Evolutionary conservation across 768 basidiomycete genomes (phyloP).

Genomic region (Mycena galopus): DNA sequence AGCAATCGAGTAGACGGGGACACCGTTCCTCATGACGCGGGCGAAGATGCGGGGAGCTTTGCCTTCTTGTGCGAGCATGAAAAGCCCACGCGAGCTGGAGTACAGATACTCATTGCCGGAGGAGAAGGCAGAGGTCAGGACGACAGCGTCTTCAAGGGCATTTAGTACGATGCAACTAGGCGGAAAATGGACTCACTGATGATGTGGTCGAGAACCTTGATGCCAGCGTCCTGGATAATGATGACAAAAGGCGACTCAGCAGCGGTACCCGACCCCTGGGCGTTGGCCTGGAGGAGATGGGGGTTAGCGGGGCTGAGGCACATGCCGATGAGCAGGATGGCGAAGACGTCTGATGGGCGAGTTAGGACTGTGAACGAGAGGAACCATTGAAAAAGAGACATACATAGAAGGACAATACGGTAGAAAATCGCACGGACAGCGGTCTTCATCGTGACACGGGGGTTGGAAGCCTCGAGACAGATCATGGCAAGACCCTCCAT

Average conservation of each 20-base stretch:
- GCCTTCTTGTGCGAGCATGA: constrained; percentile 65
- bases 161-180: neutral
- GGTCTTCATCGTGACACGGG: constrained; percentile 55
- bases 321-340: constrained; percentile 57
- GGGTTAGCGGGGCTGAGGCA: constrained; percentile 50
- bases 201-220: constrained; percentile 60
- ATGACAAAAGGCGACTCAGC: constrained; percentile 56
- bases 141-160: constrained; percentile 43
- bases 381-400: neutral
- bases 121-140: constrained; percentile 69
- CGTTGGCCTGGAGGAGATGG: constrained; percentile 31
- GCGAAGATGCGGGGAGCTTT: constrained; percentile 66
- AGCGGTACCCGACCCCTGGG: constrained; percentile 42
- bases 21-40: constrained; percentile 47
- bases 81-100: constrained; percentile 61
- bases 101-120: constrained; percentile 67
- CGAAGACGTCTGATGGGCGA: constrained; percentile 46
- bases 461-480: constrained; percentile 55
- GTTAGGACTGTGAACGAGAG: neutral
- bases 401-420: constrained; percentile 47
- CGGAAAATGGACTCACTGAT: constrained; percentile 41
- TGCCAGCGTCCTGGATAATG: constrained; percentile 57
- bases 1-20: constrained; percentile 54
- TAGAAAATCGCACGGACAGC: constrained; percentile 57
- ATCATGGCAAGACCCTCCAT: constrained; percentile 55